Evolutionary conservation across 306 rosid species (phyloP).

Genomic region (Malus asiatica): DNA sequence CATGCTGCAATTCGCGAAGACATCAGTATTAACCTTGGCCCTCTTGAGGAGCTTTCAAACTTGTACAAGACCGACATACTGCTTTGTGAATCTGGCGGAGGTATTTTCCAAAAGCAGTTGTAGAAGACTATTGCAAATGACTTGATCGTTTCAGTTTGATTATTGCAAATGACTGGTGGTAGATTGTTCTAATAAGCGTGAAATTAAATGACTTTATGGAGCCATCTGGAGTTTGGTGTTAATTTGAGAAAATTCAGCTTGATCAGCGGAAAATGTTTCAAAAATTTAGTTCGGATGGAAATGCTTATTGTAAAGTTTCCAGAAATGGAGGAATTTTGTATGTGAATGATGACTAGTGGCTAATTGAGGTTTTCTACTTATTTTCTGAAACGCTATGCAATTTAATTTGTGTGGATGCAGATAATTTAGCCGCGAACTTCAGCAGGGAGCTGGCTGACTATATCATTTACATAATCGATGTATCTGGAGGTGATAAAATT

Average conservation of each 20-base stretch:
- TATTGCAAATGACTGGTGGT: background rate
- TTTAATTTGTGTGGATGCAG: constrained; percentile 43
- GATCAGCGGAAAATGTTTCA: background rate
- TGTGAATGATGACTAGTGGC: background rate
- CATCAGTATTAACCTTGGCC: constrained; percentile 96
- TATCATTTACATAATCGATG: constrained; percentile 94
- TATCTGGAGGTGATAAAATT: constrained; percentile 93
- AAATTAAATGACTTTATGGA: background rate
- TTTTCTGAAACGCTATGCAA: background rate
- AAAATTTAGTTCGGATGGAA: background rate
- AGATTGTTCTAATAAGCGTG: background rate
- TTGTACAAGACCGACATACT: constrained; percentile 71
- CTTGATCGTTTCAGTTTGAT: background rate
- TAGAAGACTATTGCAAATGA: background rate
- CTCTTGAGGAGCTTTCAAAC: constrained; percentile 87
- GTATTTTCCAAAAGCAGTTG: constrained; percentile 23
- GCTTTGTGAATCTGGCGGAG: constrained; percentile 99
- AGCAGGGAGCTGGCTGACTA: constrained; percentile 97
- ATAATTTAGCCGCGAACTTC: constrained; percentile 95
- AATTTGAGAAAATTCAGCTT: background rate
- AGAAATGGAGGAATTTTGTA: background rate
- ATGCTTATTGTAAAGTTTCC: background rate
- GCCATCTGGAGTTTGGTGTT: background rate
- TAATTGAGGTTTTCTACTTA: background rate
- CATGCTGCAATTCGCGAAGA: constrained; percentile 96